Conservation (phyloP, 768 basidiomycete species). For the Daedaleopsis sinensis region DNA sequence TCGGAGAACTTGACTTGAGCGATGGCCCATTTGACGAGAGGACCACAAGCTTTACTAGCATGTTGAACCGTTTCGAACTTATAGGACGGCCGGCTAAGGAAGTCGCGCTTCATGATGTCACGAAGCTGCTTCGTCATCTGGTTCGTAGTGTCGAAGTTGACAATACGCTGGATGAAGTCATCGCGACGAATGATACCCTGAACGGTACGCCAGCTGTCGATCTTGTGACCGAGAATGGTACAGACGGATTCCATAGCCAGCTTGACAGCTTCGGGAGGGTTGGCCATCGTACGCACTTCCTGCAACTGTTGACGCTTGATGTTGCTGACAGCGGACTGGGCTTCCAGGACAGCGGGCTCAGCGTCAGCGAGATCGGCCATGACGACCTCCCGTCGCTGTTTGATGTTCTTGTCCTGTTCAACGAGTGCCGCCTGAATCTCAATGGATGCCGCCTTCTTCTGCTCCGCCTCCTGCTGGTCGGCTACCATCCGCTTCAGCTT, state of each 20-base stretch:
- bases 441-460: slow-evolving; percentile 96
- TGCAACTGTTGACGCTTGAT: slow-evolving; percentile 95
- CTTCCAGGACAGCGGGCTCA: slow-evolving; percentile 95
- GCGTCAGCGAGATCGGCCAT: slow-evolving; percentile 96
- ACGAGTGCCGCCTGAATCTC: slow-evolving; percentile 93
- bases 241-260: slow-evolving; percentile 99
- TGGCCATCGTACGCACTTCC: slow-evolving; percentile 97
- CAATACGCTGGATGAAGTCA: slow-evolving; percentile 94
- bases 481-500: slow-evolving; percentile 98
- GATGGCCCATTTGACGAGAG: slow-evolving; percentile 96
- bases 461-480: slow-evolving; percentile 98
- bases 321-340: slow-evolving; percentile 93
- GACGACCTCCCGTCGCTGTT: slow-evolving; percentile 85
- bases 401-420: slow-evolving; percentile 88
- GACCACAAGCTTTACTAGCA: slow-evolving; percentile 96
- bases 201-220: slow-evolving; percentile 95
- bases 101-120: slow-evolving; percentile 91
- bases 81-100: slow-evolving; percentile 86
- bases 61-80: slow-evolving; percentile 95
- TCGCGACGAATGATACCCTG: slow-evolving; percentile 95
- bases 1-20: slow-evolving; percentile 97
- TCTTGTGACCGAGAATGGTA: slow-evolving; percentile 92
- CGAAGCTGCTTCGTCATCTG: slow-evolving; percentile 91
- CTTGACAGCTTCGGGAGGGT: slow-evolving; percentile 97
- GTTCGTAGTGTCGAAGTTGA: slow-evolving; percentile 89